phyloP scores from a whole-genome alignment of 805 yeast species.

The Phaffomyces thermotolerans region DNA sequence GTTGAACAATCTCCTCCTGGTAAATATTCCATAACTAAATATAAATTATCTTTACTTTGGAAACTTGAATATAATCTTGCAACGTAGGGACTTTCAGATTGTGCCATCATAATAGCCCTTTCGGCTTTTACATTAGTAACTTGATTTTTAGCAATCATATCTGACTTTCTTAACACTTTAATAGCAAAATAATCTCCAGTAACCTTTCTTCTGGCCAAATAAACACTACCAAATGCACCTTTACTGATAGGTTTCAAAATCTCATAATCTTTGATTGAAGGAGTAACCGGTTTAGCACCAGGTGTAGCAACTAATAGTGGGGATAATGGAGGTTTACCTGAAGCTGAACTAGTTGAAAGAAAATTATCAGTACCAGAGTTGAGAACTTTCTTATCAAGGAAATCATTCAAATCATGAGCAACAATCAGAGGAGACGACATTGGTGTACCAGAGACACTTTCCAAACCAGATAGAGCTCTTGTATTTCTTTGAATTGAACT shows the following conservation, averaged over 20 bases:
- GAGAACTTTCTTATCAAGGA: conserved; percentile 23
- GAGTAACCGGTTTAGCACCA: conserved; percentile 43
- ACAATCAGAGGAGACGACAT: conserved; percentile 50
- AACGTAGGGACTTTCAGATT: conserved; percentile 86
- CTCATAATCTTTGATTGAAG: conserved; percentile 83
- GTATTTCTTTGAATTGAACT: conserved; percentile 55
- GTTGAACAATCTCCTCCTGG: conserved; percentile 96
- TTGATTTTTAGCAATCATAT: conserved; percentile 96
- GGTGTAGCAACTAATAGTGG: conserved; percentile 67
- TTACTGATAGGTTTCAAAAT: conserved; percentile 88
- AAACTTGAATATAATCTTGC: conserved; percentile 84
- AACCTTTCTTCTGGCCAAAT: conserved; percentile 68
- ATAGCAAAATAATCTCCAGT: conserved; percentile 96
- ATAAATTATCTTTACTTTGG: conserved; percentile 80
- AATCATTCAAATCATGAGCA: conserved; percentile 34
- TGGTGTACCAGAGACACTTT: conserved; percentile 34
- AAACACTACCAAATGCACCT: conserved; percentile 97
- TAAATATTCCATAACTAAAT: conserved; percentile 91
- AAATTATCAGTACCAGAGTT: conserved; percentile 19
- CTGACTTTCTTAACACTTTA: conserved; percentile 83
- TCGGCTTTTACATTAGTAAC: conserved; percentile 91
- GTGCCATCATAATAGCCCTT: conserved; percentile 97
- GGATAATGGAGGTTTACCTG: conserved; percentile 61
- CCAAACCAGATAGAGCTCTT: conserved; percentile 12
- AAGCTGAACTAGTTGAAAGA: conserved; percentile 14